A percentile compares a stretch with the other conserved stretches of the same genome.
These are phyloP conservation scores for Trypanosoma lewisi DNA, from an alignment of 208 protist genomes.

Conservation along the genomic window DNA sequence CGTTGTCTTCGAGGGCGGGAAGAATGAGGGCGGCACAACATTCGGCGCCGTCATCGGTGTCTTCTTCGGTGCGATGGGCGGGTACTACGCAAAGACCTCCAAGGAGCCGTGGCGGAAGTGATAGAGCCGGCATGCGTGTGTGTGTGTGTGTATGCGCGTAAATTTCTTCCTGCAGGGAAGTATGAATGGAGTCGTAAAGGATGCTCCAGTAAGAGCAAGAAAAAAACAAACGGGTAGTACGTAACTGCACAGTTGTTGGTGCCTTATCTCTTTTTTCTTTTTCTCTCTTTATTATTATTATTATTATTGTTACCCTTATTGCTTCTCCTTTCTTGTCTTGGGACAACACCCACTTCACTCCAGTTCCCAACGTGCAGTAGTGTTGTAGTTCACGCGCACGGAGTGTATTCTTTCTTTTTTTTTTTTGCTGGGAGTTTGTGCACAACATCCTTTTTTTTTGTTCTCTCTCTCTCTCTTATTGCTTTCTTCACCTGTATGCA, in stretches of 20 bases:
- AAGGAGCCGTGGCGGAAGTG: constrained; percentile 90
- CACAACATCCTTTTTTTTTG: constrained; percentile 4
- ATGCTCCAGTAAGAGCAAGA: neutral
- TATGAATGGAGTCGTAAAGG: neutral
- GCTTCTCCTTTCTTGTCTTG: neutral
- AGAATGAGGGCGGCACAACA: constrained; percentile 53
- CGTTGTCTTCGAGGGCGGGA: constrained; percentile 76
- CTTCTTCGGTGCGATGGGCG: constrained; percentile 78
- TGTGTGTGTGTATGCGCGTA: neutral
- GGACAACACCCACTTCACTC: neutral
- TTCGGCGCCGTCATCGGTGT: constrained; percentile 82
- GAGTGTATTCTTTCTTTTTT: too few relatives aligned
- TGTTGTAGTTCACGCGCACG: too few relatives aligned
- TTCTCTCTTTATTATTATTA: constrained; percentile 10
- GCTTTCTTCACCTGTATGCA: too few relatives aligned
- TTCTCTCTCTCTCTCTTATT: constrained; percentile 5
- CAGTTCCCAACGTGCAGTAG: neutral
- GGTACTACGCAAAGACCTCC: constrained; percentile 85
- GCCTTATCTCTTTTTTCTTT: constrained; percentile 5
- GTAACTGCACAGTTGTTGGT: neutral
- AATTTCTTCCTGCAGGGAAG: neutral
- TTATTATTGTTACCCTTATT: neutral
- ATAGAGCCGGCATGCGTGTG: neutral
- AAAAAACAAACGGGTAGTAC: neutral
- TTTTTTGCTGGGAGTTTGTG: too few relatives aligned